Conservation (phyloP, 2,329 filamentous ascomycete genomes). For the Blumeria graminis region DNA sequence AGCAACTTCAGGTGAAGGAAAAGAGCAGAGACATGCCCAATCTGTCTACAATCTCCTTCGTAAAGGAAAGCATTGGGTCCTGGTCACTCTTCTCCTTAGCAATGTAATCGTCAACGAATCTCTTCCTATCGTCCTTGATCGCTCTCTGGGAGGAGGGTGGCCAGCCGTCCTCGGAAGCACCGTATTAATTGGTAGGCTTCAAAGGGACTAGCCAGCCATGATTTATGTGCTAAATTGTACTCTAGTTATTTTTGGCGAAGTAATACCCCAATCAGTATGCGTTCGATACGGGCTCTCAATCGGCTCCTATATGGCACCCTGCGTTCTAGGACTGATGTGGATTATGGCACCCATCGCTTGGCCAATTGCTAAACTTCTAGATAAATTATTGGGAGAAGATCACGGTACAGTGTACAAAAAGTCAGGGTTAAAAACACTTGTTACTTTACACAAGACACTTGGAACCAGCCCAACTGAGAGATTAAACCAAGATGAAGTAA, state of each 20-base stretch:
- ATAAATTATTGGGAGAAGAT: conserved; percentile 78
- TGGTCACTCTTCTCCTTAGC: conserved; percentile 77
- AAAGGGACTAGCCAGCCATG: background rate
- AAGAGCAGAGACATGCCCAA: conserved; percentile 67
- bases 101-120: conserved; percentile 98
- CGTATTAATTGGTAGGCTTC: conserved; percentile 56
- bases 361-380: conserved; percentile 87
- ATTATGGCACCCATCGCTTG: conserved; percentile 72
- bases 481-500: conserved; percentile 91
- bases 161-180: conserved; percentile 87
- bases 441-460: conserved; percentile 79
- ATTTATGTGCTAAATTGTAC: conserved; percentile 8
- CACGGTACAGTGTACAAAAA: conserved; percentile 97
- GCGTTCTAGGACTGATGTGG: conserved; percentile 78
- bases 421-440: conserved; percentile 83
- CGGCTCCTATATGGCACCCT: conserved; percentile 76
- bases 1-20: conserved; percentile 56
- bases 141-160: conserved; percentile 81
- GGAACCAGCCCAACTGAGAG: conserved; percentile 65
- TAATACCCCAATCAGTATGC: conserved; percentile 87
- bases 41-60: conserved; percentile 60
- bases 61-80: conserved; percentile 90
- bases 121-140: conserved; percentile 78
- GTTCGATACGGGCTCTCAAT: conserved; percentile 90
- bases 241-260: conserved; percentile 88